Percentiles rank a stretch among this genome's conserved stretches.
phyloP scores from a whole-genome alignment of 495 filamentous ascomycete genomes.

The Articulospora tetracladia region DNA sequence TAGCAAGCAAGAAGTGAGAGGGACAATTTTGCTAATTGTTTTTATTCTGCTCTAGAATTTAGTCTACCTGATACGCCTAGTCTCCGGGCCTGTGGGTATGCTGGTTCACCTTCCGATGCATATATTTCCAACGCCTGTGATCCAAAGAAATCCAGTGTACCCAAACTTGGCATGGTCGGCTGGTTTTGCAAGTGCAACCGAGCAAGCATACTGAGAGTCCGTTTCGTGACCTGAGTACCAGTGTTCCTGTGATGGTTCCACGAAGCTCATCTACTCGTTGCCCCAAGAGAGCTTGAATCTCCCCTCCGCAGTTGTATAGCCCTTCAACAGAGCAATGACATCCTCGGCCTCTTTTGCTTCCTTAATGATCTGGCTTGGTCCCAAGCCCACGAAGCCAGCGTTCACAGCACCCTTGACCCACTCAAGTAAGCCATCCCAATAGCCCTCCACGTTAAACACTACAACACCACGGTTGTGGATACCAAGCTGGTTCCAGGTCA shows the following conservation, averaged over 20 bases:
- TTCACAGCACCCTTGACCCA: slow-evolving; percentile 80
- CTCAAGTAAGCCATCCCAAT: slow-evolving; percentile 78
- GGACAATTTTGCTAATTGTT: no score
- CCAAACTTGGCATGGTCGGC: no score
- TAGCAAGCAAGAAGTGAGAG: neutral
- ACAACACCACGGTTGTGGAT: slow-evolving; percentile 83
- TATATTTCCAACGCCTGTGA: no score
- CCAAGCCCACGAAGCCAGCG: slow-evolving; percentile 67
- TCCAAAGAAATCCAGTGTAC: no score
- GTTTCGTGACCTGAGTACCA: no score
- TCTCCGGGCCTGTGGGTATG: neutral
- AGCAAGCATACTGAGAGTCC: no score
- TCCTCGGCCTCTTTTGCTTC: slow-evolving; percentile 71
- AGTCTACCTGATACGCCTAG: neutral
- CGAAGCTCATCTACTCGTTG: slow-evolving; percentile 9
- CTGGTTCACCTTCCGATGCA: neutral
- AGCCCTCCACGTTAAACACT: slow-evolving; percentile 81
- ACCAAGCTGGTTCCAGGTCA: slow-evolving; percentile 96
- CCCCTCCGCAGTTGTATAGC: slow-evolving; percentile 71
- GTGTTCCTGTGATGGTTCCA: no score
- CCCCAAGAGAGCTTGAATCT: slow-evolving; percentile 81
- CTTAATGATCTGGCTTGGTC: slow-evolving; percentile 69
- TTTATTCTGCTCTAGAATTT: no score
- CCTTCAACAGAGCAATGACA: slow-evolving; percentile 61
- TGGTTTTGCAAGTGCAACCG: no score